Evolutionary conservation across 306 rosid species (phyloP).

Genomic region (Astragalus membranaceus): DNA sequence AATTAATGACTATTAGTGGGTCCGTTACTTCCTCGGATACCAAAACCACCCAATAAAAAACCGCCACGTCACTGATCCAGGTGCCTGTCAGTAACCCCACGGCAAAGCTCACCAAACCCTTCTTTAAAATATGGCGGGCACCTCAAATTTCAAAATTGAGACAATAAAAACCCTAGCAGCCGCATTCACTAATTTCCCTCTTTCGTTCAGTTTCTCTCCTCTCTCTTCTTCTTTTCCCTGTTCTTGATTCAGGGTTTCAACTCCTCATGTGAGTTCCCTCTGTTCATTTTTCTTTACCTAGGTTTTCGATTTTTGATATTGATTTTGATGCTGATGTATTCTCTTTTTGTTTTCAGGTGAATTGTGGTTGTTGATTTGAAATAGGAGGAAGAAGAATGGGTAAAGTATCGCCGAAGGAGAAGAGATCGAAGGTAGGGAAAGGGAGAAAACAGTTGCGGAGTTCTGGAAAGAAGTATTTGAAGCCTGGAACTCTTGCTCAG

Average conservation of each 20-base stretch:
- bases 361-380: neutral
- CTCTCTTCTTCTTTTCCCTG: neutral
- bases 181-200: conserved; percentile 9
- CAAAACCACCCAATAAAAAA: neutral
- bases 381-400: conserved; percentile 39
- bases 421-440: conserved; percentile 36
- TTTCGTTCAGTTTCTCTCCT: neutral
- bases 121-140: conserved; percentile 73
- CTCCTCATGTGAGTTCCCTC: conserved; percentile 1
- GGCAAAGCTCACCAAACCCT: conserved; percentile 17
- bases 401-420: conserved; percentile 51
- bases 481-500: conserved; percentile 86
- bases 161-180: conserved; percentile 49
- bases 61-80: neutral
- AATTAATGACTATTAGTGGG: neutral
- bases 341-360: neutral
- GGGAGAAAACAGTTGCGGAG: conserved; percentile 39
- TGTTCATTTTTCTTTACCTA: neutral
- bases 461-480: conserved; percentile 54
- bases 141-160: conserved; percentile 47
- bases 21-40: conserved; percentile 7
- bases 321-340: neutral
- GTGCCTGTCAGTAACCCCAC: conserved; percentile 16
- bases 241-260: neutral
- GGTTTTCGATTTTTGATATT: neutral